Evolutionary conservation across 345 rosid genomes (phyloP).

Genomic region (Mangifera indica): DNA sequence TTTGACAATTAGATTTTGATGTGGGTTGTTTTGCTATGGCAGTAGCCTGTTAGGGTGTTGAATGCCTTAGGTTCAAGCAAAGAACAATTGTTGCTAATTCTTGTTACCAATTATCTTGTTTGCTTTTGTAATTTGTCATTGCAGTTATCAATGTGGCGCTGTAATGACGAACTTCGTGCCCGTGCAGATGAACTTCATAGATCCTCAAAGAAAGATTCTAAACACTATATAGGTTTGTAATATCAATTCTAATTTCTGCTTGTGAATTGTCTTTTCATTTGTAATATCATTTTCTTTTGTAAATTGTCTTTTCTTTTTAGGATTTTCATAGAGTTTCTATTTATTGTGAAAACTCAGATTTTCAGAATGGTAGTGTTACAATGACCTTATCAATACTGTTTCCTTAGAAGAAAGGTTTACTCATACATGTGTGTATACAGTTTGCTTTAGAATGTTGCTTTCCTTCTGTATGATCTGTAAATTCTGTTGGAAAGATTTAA

Average conservation of each 20-base stretch:
- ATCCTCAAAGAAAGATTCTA: conserved; percentile 73
- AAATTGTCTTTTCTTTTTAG: background rate
- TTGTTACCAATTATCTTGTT: conserved; percentile 15
- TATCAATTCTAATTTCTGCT: conserved; percentile 6
- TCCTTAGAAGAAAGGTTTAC: background rate
- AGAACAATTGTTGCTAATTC: background rate
- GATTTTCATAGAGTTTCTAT: background rate
- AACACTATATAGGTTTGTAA: conserved; percentile 84
- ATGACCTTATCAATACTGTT: background rate
- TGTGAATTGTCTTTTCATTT: background rate
- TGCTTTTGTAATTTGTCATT: conserved; percentile 15
- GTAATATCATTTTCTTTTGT: background rate
- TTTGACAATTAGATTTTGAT: background rate
- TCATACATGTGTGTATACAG: background rate
- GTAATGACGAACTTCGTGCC: conserved; percentile 81
- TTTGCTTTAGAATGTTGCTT: background rate
- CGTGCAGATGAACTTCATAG: conserved; percentile 78
- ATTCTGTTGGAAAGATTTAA: background rate
- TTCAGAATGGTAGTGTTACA: background rate
- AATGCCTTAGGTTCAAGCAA: background rate
- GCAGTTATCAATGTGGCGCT: conserved; percentile 99
- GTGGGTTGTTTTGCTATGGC: background rate
- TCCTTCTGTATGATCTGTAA: background rate
- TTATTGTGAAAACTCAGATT: background rate
- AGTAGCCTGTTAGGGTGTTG: background rate